Evolutionary conservation across 305 asterid genomes (phyloP), one percentile per base, ranked within the genome.

Genomic region (Euphrasia arctica): DNA sequence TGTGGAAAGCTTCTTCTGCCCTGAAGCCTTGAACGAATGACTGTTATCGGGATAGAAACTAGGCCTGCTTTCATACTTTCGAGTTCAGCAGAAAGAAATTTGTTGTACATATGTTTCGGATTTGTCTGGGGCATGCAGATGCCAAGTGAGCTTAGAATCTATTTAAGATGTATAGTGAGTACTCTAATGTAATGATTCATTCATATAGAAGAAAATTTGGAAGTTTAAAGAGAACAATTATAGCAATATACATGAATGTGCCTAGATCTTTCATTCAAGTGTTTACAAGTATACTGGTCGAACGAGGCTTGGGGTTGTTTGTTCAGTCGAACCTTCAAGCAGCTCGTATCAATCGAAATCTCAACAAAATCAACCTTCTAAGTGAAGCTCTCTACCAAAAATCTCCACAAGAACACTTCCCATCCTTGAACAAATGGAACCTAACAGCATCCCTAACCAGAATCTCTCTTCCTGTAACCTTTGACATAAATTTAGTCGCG

Each of bases 321-420:
- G 22, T 18, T 18, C 22, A 18, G 22, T 18, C 22, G 22, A 18
- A 18, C 22, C 22, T 18, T 18, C 22, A 18, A 18, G 22, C 22
- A 18, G 22, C 22, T 18, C 22, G 22, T 18, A 0, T 18, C 22
- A 18, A 18, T 18, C 22, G 22, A 18, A 18, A 18, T 18, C 22
- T 18, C 22, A 31, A 39, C 51, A 45, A 2, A 45, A 45, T 47
- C 15, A 12, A 12, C 4, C 52, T 47, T 47, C 4, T n/a, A n/a
- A 2, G n/a, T 45, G n/a, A 1, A 3, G 3, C n/a, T 0, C 52
- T 63, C 75, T 77, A 90, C 97, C 95, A 90, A 69, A 90, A 90
- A 75, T 90, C 99, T 71, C 97, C 97, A 79, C 96, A 90, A 64
- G 97, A 93, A 74, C 99, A 93, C 51, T 66, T 74, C 62, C 96